A percentile compares a stretch with the other conserved stretches of the same genome.
These are phyloP conservation scores for Eucommia ulmoides DNA, from an alignment of 257 asterid species.

Conservation along the genomic window DNA sequence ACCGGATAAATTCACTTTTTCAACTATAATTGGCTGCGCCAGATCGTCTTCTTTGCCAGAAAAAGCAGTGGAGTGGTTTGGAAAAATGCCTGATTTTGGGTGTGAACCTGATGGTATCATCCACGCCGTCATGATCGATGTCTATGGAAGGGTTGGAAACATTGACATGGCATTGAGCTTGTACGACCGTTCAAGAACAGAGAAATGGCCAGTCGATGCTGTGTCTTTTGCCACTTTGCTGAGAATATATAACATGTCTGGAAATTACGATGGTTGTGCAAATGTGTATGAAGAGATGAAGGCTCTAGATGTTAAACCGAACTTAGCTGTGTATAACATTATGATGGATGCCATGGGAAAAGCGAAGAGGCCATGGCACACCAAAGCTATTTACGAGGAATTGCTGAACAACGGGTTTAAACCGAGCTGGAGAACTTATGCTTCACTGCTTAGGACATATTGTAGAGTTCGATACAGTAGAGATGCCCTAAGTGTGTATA, in stretches of 20 bases:
- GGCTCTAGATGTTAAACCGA: constrained; percentile 56
- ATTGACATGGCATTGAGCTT: constrained; percentile 58
- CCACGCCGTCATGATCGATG: constrained; percentile 72
- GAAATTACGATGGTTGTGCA: constrained; percentile 87
- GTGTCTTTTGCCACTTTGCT: constrained; percentile 59
- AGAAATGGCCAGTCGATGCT: constrained; percentile 79
- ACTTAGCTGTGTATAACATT: constrained; percentile 47
- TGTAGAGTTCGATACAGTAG: constrained; percentile 63
- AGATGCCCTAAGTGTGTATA: constrained; percentile 60
- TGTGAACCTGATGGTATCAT: constrained; percentile 67
- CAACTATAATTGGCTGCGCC: constrained; percentile 84
- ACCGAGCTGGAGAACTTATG: constrained; percentile 72
- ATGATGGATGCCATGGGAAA: constrained; percentile 93
- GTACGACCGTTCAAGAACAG: constrained; percentile 76
- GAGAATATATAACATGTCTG: constrained; percentile 47
- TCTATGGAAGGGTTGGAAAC: constrained; percentile 70
- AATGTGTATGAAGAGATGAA: constrained; percentile 91
- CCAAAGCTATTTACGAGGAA: constrained; percentile 52
- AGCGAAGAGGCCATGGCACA: constrained; percentile 96
- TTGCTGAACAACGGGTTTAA: constrained; percentile 46
- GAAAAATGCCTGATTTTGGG: constrained; percentile 59
- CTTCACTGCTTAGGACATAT: constrained; percentile 64
- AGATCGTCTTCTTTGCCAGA: constrained; percentile 57
- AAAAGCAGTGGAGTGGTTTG: constrained; percentile 84
- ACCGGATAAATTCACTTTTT: constrained; percentile 78